These are phyloP conservation scores for Cyclocybe cylindracea DNA, from an alignment of 768 basidiomycete genomes.

Conservation along the genomic window DNA sequence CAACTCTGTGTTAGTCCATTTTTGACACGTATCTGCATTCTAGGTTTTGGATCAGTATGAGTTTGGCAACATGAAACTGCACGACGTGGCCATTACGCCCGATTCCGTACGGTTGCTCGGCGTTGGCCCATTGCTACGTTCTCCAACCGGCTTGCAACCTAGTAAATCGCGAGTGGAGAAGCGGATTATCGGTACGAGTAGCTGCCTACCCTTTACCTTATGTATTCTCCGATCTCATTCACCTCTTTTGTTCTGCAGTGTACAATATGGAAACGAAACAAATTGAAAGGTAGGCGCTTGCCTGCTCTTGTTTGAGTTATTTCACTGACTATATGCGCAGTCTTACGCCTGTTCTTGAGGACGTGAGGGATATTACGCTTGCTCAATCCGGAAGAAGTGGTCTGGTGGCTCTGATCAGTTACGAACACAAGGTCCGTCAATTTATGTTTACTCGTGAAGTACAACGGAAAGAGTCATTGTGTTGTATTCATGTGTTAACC, in stretches of 20 bases:
- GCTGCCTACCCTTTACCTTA: too few relatives aligned
- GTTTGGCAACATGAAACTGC: slow-evolving; percentile 62
- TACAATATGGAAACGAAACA: slow-evolving; percentile 67
- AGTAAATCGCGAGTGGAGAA: slow-evolving; percentile 73
- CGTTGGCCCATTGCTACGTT: slow-evolving; percentile 67
- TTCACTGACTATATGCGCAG: slow-evolving; percentile 31
- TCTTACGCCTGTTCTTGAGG: slow-evolving; percentile 71
- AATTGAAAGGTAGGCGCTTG: slow-evolving; percentile 59
- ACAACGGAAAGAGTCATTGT: too few relatives aligned
- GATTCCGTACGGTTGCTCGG: slow-evolving; percentile 65
- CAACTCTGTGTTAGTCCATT: neutral
- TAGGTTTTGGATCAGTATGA: slow-evolving; percentile 58
- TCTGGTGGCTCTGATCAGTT: slow-evolving; percentile 66
- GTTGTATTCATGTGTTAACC: neutral
- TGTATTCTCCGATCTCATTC: neutral
- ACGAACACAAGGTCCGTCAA: slow-evolving; percentile 66
- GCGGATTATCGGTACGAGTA: slow-evolving; percentile 66
- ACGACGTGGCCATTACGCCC: slow-evolving; percentile 71
- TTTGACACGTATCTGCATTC: neutral
- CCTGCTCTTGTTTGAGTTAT: neutral
- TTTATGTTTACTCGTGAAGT: neutral
- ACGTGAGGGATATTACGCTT: slow-evolving; percentile 70
- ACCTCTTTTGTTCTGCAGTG: slow-evolving; percentile 38
- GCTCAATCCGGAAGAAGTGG: slow-evolving; percentile 50
- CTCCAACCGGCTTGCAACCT: slow-evolving; percentile 62